Percentiles rank a stretch among this genome's conserved stretches.
Conservation (phyloP, 768 basidiomycete species). For the Russula griseocarnosa region DNA sequence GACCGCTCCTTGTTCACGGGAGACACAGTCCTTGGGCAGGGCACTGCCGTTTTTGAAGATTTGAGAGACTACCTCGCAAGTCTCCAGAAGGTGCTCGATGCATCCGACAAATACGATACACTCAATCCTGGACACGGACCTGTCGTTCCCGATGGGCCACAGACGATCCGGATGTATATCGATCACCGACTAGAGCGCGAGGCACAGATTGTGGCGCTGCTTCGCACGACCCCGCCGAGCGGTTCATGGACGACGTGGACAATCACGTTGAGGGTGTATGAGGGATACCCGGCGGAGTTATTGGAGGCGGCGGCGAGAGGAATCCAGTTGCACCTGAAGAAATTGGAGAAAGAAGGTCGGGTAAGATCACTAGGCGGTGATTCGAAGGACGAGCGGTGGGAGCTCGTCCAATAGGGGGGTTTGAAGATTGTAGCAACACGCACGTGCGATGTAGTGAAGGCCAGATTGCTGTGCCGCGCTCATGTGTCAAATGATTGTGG, state of each 20-base stretch:
- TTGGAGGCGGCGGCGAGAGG: slow-evolving; percentile 70
- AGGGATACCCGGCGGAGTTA: slow-evolving; percentile 62
- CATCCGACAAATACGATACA: slow-evolving; percentile 36
- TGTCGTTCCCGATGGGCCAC: slow-evolving; percentile 58
- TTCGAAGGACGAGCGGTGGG: slow-evolving; percentile 50
- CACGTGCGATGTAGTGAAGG: not conserved
- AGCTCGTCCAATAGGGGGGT: slow-evolving; percentile 23
- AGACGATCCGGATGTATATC: slow-evolving; percentile 67
- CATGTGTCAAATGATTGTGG: not conserved
- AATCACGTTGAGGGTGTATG: slow-evolving; percentile 64
- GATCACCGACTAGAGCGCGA: slow-evolving; percentile 79
- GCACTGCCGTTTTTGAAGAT: slow-evolving; percentile 86
- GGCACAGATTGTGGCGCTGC: slow-evolving; percentile 59
- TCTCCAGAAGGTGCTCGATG: slow-evolving; percentile 51
- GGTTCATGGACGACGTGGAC: slow-evolving; percentile 58
- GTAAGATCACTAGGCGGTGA: slow-evolving; percentile 53
- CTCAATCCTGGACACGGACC: slow-evolving; percentile 94
- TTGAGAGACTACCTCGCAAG: slow-evolving; percentile 65
- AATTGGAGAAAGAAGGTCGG: slow-evolving; percentile 61
- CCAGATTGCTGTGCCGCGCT: too few species aligned
- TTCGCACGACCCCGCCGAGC: slow-evolving; percentile 39
- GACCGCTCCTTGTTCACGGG: slow-evolving; percentile 83
- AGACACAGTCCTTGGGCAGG: slow-evolving; percentile 87
- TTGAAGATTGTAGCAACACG: too few species aligned
- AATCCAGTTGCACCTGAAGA: slow-evolving; percentile 66